Evolutionary conservation across 192 early-diverging fungal genomes (phyloP).

Genomic region (Backusella sp.): DNA sequence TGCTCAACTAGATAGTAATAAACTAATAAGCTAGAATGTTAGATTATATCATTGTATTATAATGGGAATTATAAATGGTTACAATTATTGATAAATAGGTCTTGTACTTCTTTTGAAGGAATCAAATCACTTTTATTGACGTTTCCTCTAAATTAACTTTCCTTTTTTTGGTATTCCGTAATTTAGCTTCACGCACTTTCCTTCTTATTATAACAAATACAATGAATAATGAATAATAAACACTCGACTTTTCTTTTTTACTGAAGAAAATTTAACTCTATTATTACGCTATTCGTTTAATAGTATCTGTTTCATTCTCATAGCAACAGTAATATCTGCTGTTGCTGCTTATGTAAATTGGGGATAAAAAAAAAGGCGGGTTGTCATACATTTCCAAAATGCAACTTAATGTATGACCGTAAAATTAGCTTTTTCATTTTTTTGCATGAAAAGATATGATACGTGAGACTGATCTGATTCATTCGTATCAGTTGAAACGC

Average conservation of each 20-base stretch:
- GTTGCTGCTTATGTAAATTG: background rate
- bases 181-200: background rate
- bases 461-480: background rate
- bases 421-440: background rate
- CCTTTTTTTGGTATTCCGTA: conserved; percentile 2
- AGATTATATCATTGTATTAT: background rate
- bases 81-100: background rate
- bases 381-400: background rate
- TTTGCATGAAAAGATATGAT: background rate
- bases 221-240: background rate
- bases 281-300: background rate
- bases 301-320: background rate
- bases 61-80: background rate
- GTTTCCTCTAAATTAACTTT: background rate
- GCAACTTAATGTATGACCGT: background rate
- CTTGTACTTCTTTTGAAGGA: background rate
- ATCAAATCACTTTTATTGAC: background rate
- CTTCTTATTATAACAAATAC: background rate
- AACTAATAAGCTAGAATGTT: background rate
- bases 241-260: background rate
- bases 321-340: background rate
- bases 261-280: background rate
- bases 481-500: background rate
- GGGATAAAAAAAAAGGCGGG: background rate
- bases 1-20: background rate